Percentiles rank a stretch among this genome's conserved stretches.
These are phyloP conservation scores for Sporisorium reilianum DNA, from an alignment of 1,284 basidiomycete species.

Conservation along the genomic window DNA sequence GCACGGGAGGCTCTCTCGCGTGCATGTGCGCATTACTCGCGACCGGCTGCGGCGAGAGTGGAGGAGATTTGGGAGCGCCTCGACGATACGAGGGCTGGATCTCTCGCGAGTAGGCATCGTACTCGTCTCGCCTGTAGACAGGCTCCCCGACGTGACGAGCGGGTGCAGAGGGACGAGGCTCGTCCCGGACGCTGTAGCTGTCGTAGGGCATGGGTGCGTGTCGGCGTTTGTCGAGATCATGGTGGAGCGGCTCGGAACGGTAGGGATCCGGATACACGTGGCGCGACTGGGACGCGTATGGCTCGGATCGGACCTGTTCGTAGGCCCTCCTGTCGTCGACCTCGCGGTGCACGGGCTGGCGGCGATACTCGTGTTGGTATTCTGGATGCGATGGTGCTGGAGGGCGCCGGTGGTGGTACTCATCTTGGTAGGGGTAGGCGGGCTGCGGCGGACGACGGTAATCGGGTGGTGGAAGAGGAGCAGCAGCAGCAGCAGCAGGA, in stretches of 20 bases:
- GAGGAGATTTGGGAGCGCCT: conserved; percentile 28
- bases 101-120: conserved; percentile 37
- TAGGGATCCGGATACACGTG: conserved; percentile 18
- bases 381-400: conserved; percentile 18
- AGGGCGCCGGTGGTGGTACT: conserved; percentile 19
- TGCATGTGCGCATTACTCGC: conserved; percentile 12
- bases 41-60: conserved; percentile 19
- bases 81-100: conserved; percentile 54
- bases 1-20: conserved; percentile 14
- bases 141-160: conserved; percentile 22
- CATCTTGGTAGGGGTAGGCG: conserved; percentile 31
- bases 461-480: conserved; percentile 24
- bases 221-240: conserved; percentile 29
- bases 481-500: conserved; percentile 20
- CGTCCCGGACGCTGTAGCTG: conserved; percentile 27
- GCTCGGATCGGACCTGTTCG: conserved; percentile 22
- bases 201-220: conserved; percentile 24
- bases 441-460: conserved; percentile 31
- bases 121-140: conserved; percentile 24
- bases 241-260: conserved; percentile 17
- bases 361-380: conserved; percentile 22
- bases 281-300: conserved; percentile 30
- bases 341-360: conserved; percentile 25
- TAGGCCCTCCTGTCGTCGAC: conserved; percentile 20
- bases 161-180: conserved; percentile 11